Evolutionary conservation across 495 filamentous ascomycete species (phyloP).

Genomic region (Opeltia flavorubescens): DNA sequence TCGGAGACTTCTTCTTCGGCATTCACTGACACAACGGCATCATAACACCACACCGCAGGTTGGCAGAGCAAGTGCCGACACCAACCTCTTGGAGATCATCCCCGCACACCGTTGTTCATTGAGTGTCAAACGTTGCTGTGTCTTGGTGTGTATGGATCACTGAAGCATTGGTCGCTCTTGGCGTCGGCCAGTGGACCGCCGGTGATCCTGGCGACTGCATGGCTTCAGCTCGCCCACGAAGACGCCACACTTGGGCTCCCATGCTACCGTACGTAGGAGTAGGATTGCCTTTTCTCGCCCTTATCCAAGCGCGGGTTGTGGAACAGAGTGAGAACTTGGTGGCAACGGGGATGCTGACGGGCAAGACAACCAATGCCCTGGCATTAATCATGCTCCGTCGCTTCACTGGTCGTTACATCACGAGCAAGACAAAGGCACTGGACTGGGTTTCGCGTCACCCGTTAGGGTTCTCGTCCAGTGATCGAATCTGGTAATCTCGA

Average conservation of each 20-base stretch:
- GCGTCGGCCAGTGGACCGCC: too few species aligned
- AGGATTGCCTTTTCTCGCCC: too few species aligned
- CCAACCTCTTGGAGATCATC: too few species aligned
- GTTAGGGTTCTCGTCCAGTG: not conserved
- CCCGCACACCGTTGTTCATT: not conserved
- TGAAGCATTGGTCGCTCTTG: too few species aligned
- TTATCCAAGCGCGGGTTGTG: not conserved
- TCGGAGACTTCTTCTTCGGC: too few species aligned
- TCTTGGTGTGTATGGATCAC: too few species aligned
- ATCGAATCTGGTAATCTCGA: not conserved
- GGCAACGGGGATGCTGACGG: not conserved
- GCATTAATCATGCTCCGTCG: not conserved
- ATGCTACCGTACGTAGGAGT: too few species aligned
- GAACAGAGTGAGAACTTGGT: not conserved
- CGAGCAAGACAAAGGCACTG: not conserved
- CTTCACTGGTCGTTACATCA: not conserved
- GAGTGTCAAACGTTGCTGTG: not conserved
- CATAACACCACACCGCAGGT: not conserved
- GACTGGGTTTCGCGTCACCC: not conserved
- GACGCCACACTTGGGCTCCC: not conserved
- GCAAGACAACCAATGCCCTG: not conserved
- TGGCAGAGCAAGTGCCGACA: too few species aligned
- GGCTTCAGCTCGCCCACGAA: slow-evolving; percentile 1
- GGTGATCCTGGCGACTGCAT: not conserved
- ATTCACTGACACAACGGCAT: too few species aligned